Conservation (phyloP, 2,329 filamentous ascomycete species). For the Botryotinia convoluta region DNA sequence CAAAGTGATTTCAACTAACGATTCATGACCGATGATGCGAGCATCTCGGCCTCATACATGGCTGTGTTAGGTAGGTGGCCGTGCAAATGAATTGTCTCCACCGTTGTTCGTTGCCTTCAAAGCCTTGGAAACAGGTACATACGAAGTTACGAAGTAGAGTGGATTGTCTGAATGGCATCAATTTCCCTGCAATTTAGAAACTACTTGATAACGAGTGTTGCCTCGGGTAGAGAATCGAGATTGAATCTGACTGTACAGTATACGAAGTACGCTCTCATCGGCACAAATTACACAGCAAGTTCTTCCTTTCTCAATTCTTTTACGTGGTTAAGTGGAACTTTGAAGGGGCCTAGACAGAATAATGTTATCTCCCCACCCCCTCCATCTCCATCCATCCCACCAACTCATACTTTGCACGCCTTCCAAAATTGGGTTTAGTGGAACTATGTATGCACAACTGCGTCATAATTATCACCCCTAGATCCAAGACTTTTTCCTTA, state of each 20-base stretch:
- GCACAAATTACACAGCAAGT: neutral
- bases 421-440: neutral
- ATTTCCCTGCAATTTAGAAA: neutral
- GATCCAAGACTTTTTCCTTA: constrained; percentile 4
- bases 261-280: neutral
- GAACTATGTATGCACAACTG: neutral
- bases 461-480: neutral
- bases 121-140: neutral
- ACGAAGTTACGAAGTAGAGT: neutral
- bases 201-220: neutral
- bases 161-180: neutral
- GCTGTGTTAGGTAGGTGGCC: neutral
- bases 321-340: constrained; percentile 9
- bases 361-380: neutral
- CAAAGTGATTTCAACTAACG: neutral
- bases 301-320: neutral
- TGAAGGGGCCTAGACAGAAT: neutral
- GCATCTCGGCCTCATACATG: neutral
- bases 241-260: neutral
- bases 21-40: neutral
- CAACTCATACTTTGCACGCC: neutral
- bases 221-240: neutral
- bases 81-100: neutral
- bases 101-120: neutral
- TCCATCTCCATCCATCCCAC: neutral